Evolutionary conservation across 1,284 basidiomycete genomes (phyloP).

Genomic region (Apiotrichum akiyoshidainum): DNA sequence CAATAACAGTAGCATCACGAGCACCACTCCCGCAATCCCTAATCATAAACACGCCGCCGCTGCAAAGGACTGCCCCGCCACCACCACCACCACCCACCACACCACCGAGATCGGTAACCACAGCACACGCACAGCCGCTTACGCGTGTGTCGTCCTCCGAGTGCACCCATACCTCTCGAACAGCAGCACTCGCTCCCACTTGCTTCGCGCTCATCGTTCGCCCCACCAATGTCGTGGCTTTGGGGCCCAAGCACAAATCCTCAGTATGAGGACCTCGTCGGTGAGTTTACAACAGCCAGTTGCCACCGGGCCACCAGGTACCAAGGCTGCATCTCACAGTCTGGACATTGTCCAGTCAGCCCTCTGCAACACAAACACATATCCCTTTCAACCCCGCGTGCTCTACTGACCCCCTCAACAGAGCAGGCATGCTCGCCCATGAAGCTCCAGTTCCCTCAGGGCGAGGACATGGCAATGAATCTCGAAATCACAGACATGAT

Average conservation of each 20-base stretch:
- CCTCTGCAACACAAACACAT: too few species aligned
- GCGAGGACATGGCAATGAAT: conserved; percentile 86
- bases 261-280: conserved; percentile 50
- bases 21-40: too few species aligned
- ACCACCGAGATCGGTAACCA: too few species aligned
- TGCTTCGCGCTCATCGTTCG: not conserved
- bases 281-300: conserved; percentile 27
- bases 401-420: conserved; percentile 16
- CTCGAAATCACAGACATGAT: conserved; percentile 97
- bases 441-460: conserved; percentile 51
- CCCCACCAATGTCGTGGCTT: conserved; percentile 46
- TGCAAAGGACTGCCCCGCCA: not conserved
- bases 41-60: too few species aligned
- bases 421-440: conserved; percentile 52
- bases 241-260: conserved; percentile 46
- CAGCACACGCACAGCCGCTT: not conserved
- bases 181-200: not conserved
- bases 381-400: too few species aligned
- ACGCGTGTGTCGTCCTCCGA: not conserved
- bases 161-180: not conserved
- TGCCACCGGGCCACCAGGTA: conserved; percentile 3
- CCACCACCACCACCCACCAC: not conserved
- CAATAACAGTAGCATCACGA: too few species aligned
- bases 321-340: too few species aligned
- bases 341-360: too few species aligned